Evolutionary conservation across 257 asterid genomes (phyloP).

Genomic region (Solanum pimpinellifolium): DNA sequence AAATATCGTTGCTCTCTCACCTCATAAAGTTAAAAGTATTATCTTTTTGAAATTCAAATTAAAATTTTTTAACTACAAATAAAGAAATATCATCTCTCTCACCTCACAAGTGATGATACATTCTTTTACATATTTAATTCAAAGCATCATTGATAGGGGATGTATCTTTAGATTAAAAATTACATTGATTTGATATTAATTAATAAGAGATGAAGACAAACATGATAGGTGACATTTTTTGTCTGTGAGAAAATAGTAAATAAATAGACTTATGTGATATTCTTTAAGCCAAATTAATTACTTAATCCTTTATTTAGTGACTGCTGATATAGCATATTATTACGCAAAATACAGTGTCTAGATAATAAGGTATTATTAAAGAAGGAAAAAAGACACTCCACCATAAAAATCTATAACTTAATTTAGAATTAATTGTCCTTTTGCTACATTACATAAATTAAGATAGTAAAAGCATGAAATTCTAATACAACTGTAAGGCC

Average conservation of each 20-base stretch:
- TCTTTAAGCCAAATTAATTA: background rate
- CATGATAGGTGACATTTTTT: background rate
- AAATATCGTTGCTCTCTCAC: background rate
- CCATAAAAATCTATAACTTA: background rate
- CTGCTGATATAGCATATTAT: background rate
- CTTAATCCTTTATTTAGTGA: background rate
- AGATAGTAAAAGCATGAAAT: background rate
- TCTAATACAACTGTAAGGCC: background rate
- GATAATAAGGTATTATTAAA: background rate
- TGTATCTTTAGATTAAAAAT: background rate
- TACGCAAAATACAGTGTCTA: background rate
- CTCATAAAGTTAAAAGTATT: background rate
- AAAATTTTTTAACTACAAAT: fast-evolving
- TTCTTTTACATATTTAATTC: background rate
- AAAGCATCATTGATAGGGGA: background rate
- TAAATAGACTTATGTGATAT: background rate
- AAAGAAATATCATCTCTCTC: background rate
- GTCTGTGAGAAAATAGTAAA: background rate
- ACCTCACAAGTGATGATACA: background rate
- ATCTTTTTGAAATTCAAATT: background rate
- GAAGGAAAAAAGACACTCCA: background rate
- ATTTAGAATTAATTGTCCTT: background rate
- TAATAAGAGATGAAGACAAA: background rate
- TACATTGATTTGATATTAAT: background rate
- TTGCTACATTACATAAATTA: background rate